These are phyloP conservation scores for Penicillium herquei DNA, from an alignment of 495 filamentous ascomycete genomes.

Conservation along the genomic window DNA sequence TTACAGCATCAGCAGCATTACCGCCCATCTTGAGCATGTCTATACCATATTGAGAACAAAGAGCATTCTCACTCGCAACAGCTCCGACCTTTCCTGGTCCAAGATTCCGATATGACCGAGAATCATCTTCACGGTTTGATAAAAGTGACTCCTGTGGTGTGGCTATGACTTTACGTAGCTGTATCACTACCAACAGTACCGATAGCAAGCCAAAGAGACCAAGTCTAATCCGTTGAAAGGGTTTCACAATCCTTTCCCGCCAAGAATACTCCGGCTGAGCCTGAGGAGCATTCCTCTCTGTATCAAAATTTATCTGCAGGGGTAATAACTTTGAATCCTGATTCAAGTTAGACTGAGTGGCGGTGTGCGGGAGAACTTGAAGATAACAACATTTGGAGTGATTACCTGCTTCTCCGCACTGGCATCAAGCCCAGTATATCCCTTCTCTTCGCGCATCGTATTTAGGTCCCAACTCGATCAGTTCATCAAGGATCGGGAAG, in stretches of 20 bases:
- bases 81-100: slow-evolving; percentile 58
- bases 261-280: not conserved
- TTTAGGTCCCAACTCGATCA: not conserved
- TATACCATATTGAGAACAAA: slow-evolving; percentile 75
- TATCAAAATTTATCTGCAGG: not conserved
- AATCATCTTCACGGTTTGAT: not conserved
- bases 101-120: slow-evolving; percentile 2
- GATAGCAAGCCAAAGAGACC: slow-evolving; percentile 18
- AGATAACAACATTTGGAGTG: slow-evolving; percentile 2
- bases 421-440: too few species aligned
- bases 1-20: slow-evolving; percentile 71
- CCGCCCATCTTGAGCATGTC: slow-evolving; percentile 67
- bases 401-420: slow-evolving; percentile 38
- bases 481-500: too few species aligned
- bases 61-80: slow-evolving; percentile 72
- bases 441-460: not conserved
- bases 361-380: not conserved
- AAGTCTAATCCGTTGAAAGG: slow-evolving; percentile 17
- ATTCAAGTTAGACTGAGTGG: not conserved
- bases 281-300: slow-evolving; percentile 1
- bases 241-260: not conserved
- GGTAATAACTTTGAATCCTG: slow-evolving; percentile 1
- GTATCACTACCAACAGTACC: slow-evolving; percentile 21
- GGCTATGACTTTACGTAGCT: slow-evolving; percentile 23
- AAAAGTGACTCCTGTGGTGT: slow-evolving; percentile 22